Evolutionary conservation across 2,329 filamentous ascomycete genomes (phyloP), one percentile per base, ranked within the genome.

Genomic region (Cercospora berteroae): DNA sequence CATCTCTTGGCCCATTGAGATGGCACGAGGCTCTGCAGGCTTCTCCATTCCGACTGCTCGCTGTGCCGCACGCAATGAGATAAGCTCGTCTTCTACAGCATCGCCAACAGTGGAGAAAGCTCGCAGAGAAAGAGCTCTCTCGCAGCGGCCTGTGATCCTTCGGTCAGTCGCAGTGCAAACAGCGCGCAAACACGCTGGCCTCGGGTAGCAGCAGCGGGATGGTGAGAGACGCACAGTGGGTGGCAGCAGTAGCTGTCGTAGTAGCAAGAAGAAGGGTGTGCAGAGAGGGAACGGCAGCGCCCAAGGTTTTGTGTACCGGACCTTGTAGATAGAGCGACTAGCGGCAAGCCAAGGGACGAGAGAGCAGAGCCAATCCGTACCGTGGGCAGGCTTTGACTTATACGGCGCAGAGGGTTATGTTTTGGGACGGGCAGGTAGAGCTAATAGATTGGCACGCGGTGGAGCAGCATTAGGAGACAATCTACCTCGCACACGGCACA

Each of bases 1-100:
- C 16, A 70, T 66, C 27, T 75, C 72, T 66, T 72, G 70, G 33
- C 67, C 55, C 64, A 67, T 68, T 13, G 71, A 69, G 13, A 66
- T 60, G 31, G 68, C 67, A 44, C 69, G 67, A n/a, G 70, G 68
- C 31, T 69, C 69, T 50, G 67, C 58, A 27, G 67, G 23, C 56
- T 66, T 69, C 16, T 74, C 72, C 71, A 70, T 69, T 68, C 64
- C 69, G 10, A 33, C n/a, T 55, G 27, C 27, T 50, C 27, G 42
- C n/a, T 63, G 44, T 52, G 44, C 25, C 48, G 29, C 60, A 42
- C 4, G 52, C 52, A 31, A 56, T 36, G 48, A 48, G n/a, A 62
- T 33, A 23, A 56, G 27, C 44, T 20, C n/a, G 13, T 56, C 60
- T n/a, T 23, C 25, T 33, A 25, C 48, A 56, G 23, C 60, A 63